phyloP scores from a whole-genome alignment of 2,329 filamentous ascomycete genomes.

The Aspergillus jensenii region DNA sequence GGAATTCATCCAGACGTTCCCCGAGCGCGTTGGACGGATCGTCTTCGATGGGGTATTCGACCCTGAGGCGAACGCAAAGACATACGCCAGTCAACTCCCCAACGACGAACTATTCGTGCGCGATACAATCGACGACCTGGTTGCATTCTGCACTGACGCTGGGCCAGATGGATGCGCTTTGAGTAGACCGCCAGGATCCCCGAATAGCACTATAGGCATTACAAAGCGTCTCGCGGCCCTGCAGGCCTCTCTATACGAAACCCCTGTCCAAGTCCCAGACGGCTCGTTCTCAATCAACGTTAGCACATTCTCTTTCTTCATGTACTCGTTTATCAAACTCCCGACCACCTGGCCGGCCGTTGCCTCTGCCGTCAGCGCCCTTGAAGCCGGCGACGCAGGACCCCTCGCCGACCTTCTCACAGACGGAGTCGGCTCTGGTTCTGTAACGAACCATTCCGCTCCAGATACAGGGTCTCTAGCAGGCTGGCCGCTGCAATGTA shows the following conservation, averaged over 20 bases:
- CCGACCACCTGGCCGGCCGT: not conserved
- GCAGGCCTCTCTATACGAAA: not conserved
- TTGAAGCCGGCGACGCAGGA: not conserved
- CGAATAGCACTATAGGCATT: not conserved
- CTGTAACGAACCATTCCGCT: not conserved
- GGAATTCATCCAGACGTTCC: slow-evolving; percentile 10
- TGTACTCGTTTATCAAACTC: slow-evolving; percentile 4
- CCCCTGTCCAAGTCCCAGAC: not conserved
- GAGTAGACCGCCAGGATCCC: not conserved
- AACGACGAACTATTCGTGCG: slow-evolving; percentile 2
- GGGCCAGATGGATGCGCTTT: not conserved
- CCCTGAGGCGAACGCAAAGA: not conserved
- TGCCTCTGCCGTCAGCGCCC: not conserved
- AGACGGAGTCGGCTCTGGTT: not conserved
- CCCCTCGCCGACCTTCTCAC: not conserved
- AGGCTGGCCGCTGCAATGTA: slow-evolving; percentile 2
- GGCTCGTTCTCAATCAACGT: not conserved
- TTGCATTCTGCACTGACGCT: not conserved
- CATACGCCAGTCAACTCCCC: slow-evolving; percentile 4
- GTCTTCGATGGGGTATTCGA: slow-evolving; percentile 4
- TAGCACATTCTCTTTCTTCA: not conserved
- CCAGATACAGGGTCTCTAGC: not conserved
- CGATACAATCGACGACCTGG: not conserved
- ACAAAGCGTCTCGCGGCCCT: not conserved
- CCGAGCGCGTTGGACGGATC: not conserved